Evolutionary conservation across 495 filamentous ascomycete genomes (phyloP).

Genomic region (Lasiosphaeria ovina): DNA sequence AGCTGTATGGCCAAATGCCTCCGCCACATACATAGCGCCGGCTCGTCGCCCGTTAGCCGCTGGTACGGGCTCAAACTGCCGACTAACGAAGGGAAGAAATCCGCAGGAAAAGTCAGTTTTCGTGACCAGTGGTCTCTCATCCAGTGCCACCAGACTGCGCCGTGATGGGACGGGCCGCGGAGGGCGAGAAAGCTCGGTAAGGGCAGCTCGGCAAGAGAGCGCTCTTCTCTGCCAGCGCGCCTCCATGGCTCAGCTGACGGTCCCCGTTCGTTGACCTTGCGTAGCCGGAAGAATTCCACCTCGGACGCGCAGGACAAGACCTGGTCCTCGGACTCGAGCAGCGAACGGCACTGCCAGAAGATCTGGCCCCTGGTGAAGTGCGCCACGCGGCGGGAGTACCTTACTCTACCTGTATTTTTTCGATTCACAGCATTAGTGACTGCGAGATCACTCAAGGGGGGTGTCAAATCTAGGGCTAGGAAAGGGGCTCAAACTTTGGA

Average conservation of each 20-base stretch:
- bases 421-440: too few relatives aligned
- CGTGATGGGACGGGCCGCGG: background rate
- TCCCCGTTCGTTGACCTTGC: background rate
- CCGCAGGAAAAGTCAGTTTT: background rate
- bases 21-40: background rate
- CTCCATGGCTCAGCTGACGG: background rate
- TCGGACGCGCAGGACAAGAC: background rate
- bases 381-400: slow-evolving; percentile 5
- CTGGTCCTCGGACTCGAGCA: slow-evolving; percentile 4
- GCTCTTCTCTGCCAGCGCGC: background rate
- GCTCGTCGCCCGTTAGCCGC: background rate
- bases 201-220: background rate
- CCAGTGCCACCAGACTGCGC: background rate
- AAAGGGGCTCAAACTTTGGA: too few relatives aligned
- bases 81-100: background rate
- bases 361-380: slow-evolving; percentile 2
- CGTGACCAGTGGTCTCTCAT: background rate
- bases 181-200: background rate
- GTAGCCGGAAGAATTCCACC: background rate
- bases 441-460: too few relatives aligned
- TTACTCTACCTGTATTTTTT: too few relatives aligned
- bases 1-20: background rate
- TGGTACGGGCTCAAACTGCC: background rate
- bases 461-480: too few relatives aligned
- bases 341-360: slow-evolving; percentile 6